Conservation (phyloP, 1,139 yeast species). For the Nakaseomyces kungkrabaensis region DNA sequence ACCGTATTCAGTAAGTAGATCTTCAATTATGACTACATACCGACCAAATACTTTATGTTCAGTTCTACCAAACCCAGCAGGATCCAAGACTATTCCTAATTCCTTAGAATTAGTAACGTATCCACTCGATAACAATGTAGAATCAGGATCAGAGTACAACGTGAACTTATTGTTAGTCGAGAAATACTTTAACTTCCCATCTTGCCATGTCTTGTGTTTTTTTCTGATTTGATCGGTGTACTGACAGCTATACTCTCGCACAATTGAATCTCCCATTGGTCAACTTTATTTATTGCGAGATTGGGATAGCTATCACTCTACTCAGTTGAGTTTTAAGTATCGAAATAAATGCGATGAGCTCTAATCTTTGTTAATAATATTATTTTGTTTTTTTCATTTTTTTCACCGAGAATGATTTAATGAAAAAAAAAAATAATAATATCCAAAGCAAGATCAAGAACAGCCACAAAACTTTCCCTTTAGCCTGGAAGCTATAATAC, state of each 20-base stretch:
- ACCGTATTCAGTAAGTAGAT: conserved; percentile 14
- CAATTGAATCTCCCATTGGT: not conserved
- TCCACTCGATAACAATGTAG: conserved; percentile 17
- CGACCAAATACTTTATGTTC: conserved; percentile 25
- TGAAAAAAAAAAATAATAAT: not conserved
- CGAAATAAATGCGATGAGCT: not conserved
- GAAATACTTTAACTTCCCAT: conserved; percentile 23
- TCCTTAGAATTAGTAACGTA: conserved; percentile 21
- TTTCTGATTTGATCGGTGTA: conserved; percentile 26
- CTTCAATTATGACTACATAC: conserved; percentile 20
- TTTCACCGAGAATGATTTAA: not conserved
- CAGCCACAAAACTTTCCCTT: no score
- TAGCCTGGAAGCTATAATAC: not conserved
- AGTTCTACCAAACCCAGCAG: conserved; percentile 15
- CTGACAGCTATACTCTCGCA: conserved; percentile 25
- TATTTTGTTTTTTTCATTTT: no score
- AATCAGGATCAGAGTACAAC: conserved; percentile 19
- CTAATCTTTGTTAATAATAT: not conserved
- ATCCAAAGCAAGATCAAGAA: no score
- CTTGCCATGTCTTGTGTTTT: conserved; percentile 30
- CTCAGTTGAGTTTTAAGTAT: no score
- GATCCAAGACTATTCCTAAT: conserved; percentile 14
- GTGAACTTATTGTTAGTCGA: conserved; percentile 18
- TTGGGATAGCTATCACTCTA: no score
- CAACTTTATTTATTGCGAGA: not conserved